Evolutionary conservation across 371 early-diverging fungal genomes (phyloP), one percentile per base, ranked within the genome.

Genomic region (Rhizopus stolonifer): DNA sequence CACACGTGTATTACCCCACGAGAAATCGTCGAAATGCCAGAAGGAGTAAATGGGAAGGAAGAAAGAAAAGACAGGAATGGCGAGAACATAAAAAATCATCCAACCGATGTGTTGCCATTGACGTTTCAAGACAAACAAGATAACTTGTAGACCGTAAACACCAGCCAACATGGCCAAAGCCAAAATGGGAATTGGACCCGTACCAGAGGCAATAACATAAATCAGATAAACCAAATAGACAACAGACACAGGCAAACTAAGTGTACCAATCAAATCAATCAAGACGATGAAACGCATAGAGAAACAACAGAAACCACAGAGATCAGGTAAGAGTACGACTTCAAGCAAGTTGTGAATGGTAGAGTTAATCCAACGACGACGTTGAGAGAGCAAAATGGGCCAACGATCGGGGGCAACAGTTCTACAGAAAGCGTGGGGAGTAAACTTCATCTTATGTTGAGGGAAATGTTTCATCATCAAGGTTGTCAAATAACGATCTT

Each of bases 381-480:
- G 61, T 71, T 83, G 80, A 2, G 72, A 96, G 24, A 97, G 70
- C 50, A 99, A 74, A 18, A 97, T 83, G 22, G 73, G 73, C 82
- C 94, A 97, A 56, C 79, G 76, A 54, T 95, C 95, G 3, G 99
- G 99, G 6, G 92, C 99, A 44, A 83, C 83, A 23, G 99, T 99
- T 61, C 75, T 74, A 64, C 97, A 96, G 61, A 84, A 78, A 14
- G 99, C 99, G 52, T 89, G 84, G 0, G 94, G 85, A 34, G 92
- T 90, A 70, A 99, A 99, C 44, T 93, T 92, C 61, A 92, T 91
- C 74, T 96, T 96, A 80, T 90, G 88, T 62, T 91, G 86, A 36
- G 98, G 96, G 79, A 99, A 99, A 64, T 96, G 92, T 74, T 99
- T 99, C 58, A 99, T 78, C 81, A 99, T 90, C 23, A 99, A 81